Evolutionary conservation across 306 rosid species (phyloP).

Genomic region (Dalbergia oliveri): DNA sequence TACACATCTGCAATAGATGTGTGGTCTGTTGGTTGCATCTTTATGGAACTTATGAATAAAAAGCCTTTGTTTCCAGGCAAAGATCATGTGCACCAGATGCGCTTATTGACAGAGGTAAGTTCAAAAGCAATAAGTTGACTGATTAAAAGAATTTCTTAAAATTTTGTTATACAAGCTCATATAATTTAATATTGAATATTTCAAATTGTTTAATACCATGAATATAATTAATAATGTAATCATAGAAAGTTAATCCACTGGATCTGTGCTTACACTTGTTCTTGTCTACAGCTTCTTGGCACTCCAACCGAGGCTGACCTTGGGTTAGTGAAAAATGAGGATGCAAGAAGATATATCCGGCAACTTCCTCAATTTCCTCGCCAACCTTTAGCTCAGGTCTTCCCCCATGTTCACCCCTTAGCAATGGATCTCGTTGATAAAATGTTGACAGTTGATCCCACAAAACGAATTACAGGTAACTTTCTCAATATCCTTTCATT

Average conservation of each 20-base stretch:
- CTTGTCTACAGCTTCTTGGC: conserved; percentile 83
- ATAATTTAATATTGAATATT: neutral
- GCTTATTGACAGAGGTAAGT: conserved; percentile 91
- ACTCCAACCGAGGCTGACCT: conserved; percentile 95
- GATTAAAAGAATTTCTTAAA: conserved; percentile 3
- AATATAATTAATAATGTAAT: conserved; percentile 23
- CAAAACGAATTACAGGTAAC: conserved; percentile 87
- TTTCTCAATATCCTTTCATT: conserved; percentile 40
- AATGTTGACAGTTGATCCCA: conserved; percentile 95
- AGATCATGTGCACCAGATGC: conserved; percentile 97
- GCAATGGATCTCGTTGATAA: conserved; percentile 91
- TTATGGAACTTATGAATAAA: conserved; percentile 97
- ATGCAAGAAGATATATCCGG: conserved; percentile 81
- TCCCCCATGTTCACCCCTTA: conserved; percentile 86
- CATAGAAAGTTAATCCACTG: conserved; percentile 33
- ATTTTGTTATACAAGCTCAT: neutral
- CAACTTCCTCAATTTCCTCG: conserved; percentile 87
- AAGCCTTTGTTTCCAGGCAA: conserved; percentile 89
- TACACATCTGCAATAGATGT: conserved; percentile 93
- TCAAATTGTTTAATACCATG: conserved; percentile 24
- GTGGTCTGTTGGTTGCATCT: conserved; percentile 98
- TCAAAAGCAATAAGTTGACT: neutral
- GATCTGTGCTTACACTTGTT: conserved; percentile 48
- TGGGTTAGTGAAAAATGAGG: conserved; percentile 83
- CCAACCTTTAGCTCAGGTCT: conserved; percentile 72